Percentiles rank a stretch among this genome's conserved stretches.
These are phyloP conservation scores for Beauveria sp. DNA, from an alignment of 2,329 filamentous ascomycete genomes.

Conservation along the genomic window DNA sequence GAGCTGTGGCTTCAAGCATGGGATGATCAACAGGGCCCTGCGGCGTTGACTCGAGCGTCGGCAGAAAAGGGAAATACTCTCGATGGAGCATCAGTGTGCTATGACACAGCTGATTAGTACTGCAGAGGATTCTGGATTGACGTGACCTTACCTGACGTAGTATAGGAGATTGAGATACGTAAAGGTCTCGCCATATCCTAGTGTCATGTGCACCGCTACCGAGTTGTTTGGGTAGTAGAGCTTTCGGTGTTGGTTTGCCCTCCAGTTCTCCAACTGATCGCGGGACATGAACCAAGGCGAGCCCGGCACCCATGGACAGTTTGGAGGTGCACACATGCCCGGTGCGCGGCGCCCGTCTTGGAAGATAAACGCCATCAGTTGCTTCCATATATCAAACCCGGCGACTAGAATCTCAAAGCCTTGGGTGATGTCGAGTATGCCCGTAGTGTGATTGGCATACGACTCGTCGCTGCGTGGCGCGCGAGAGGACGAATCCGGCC, in stretches of 20 bases:
- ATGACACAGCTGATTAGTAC: not conserved
- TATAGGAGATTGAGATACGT: slow-evolving; percentile 36
- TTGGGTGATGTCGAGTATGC: slow-evolving; percentile 20
- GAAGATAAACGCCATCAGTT: slow-evolving; percentile 33
- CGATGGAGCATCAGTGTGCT: slow-evolving; percentile 35
- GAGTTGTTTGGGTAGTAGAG: slow-evolving; percentile 29
- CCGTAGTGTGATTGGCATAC: slow-evolving; percentile 9
- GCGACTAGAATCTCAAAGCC: slow-evolving; percentile 29
- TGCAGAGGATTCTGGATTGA: not conserved
- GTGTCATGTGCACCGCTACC: slow-evolving; percentile 30
- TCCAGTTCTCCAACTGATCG: slow-evolving; percentile 27
- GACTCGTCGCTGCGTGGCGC: slow-evolving; percentile 13
- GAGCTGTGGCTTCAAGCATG: slow-evolving; percentile 29
- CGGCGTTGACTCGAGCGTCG: slow-evolving; percentile 26
- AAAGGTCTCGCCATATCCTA: slow-evolving; percentile 34
- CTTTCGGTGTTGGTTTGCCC: slow-evolving; percentile 25
- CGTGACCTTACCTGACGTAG: slow-evolving; percentile 30
- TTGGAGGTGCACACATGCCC: slow-evolving; percentile 29
- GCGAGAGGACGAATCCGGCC: slow-evolving; percentile 20
- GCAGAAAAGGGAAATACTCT: slow-evolving; percentile 38
- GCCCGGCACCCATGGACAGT: slow-evolving; percentile 31
- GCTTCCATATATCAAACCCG: slow-evolving; percentile 37
- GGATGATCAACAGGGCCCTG: slow-evolving; percentile 33
- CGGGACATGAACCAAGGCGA: slow-evolving; percentile 28
- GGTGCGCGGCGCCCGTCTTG: slow-evolving; percentile 34